Conservation (phyloP, 2,329 filamentous ascomycete genomes). For the Alternaria conjuncta region DNA sequence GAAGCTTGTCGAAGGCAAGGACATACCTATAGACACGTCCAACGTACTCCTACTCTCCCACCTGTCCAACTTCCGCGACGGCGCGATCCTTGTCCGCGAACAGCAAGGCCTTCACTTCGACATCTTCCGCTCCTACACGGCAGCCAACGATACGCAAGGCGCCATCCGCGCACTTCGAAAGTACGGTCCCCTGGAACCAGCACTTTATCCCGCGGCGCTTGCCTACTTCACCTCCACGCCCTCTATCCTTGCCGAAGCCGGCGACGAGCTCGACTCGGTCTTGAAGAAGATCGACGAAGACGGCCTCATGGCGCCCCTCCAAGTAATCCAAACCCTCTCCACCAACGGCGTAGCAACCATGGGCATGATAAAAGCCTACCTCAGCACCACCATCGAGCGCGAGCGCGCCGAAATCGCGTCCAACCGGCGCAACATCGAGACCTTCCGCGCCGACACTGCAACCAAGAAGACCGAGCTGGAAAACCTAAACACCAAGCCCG, state of each 20-base stretch:
- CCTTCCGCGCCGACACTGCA: constrained; percentile 83
- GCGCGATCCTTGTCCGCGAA: constrained; percentile 90
- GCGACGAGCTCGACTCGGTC: constrained; percentile 79
- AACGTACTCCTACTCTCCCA: constrained; percentile 93
- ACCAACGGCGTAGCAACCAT: constrained; percentile 87
- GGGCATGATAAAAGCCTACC: constrained; percentile 95
- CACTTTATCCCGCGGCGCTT: constrained; percentile 89
- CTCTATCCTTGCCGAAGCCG: constrained; percentile 81
- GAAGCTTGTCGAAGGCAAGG: constrained; percentile 79
- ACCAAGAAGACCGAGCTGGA: constrained; percentile 79
- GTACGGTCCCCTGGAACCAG: constrained; percentile 89
- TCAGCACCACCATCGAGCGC: constrained; percentile 84
- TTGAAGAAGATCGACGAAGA: constrained; percentile 88
- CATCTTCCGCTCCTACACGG: constrained; percentile 95
- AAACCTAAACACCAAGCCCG: constrained; percentile 78
- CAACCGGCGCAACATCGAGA: constrained; percentile 83
- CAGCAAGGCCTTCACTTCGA: constrained; percentile 91
- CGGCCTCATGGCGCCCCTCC: constrained; percentile 90
- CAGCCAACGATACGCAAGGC: constrained; percentile 87
- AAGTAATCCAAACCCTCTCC: constrained; percentile 91
- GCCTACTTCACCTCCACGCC: constrained; percentile 91
- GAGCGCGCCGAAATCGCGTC: constrained; percentile 84
- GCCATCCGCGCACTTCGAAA: constrained; percentile 89
- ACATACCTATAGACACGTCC: constrained; percentile 87
- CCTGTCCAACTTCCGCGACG: constrained; percentile 86